Evolutionary conservation across 768 basidiomycete genomes (phyloP).

Genomic region (Crucibulum laeve): DNA sequence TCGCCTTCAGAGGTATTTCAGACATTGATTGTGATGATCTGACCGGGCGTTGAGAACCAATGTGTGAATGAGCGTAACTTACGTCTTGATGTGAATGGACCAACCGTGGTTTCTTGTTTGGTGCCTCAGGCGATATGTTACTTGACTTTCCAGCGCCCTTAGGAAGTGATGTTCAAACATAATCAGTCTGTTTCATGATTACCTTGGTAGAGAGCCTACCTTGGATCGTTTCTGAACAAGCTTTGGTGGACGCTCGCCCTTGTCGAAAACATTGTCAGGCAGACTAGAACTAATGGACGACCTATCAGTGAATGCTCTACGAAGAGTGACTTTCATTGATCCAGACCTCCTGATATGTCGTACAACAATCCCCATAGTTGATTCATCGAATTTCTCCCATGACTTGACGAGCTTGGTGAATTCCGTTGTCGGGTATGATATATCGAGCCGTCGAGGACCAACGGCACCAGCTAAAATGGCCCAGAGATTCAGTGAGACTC

Average conservation of each 20-base stretch:
- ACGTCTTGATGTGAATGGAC: constrained; percentile 28
- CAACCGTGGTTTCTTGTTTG: constrained; percentile 82
- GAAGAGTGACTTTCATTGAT: constrained; percentile 1
- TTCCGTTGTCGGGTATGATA: constrained; percentile 94
- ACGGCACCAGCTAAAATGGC: constrained; percentile 57
- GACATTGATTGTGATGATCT: constrained; percentile 44
- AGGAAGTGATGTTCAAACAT: constrained; percentile 14
- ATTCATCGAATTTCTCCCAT: constrained; percentile 94
- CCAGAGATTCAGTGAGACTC: neutral
- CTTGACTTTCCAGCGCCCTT: constrained; percentile 62
- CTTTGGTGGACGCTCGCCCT: constrained; percentile 74
- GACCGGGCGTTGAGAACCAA: constrained; percentile 17
- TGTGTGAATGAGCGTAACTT: constrained; percentile 18
- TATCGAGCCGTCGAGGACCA: constrained; percentile 85
- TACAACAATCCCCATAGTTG: constrained; percentile 90
- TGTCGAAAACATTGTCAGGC: constrained; percentile 80
- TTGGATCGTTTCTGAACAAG: constrained; percentile 73
- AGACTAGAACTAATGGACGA: constrained; percentile 50
- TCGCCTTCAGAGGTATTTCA: constrained; percentile 31
- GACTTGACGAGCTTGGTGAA: constrained; percentile 91
- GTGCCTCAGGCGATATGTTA: constrained; percentile 62
- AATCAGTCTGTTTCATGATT: constrained; percentile 5
- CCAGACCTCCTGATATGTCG: constrained; percentile 87
- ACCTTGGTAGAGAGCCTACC: constrained; percentile 28
- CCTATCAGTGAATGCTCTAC: constrained; percentile 2